Evolutionary conservation across 352 stramenopile genomes (phyloP).

Genomic region (Globisporangium polare): DNA sequence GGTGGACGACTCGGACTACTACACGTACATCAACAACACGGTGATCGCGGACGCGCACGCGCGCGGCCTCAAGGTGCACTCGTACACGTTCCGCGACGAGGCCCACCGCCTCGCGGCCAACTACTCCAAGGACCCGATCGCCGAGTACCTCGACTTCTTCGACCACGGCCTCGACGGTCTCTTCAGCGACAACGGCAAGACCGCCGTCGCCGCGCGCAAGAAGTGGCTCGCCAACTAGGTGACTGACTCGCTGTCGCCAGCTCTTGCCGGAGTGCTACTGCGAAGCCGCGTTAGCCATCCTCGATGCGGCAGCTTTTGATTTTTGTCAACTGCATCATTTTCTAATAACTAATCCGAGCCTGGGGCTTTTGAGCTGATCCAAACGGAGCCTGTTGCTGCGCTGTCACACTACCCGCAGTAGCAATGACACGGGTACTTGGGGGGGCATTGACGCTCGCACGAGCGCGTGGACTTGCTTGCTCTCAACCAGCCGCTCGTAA

Average conservation of each 20-base stretch:
- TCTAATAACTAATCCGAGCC: no score
- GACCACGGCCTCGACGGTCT: conserved; percentile 53
- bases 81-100: conserved; percentile 70
- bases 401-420: no score
- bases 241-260: neutral
- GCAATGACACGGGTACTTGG: no score
- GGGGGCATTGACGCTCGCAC: no score
- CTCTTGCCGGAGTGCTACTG: neutral
- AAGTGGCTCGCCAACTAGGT: conserved; percentile 27
- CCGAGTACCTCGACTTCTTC: conserved; percentile 70
- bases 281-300: no score
- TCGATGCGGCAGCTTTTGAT: no score
- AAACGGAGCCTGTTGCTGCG: no score
- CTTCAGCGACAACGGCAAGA: conserved; percentile 66
- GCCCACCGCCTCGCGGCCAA: conserved; percentile 52
- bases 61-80: conserved; percentile 51
- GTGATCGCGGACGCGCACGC: conserved; percentile 57
- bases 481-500: no score
- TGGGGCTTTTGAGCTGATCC: no score
- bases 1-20: conserved; percentile 59
- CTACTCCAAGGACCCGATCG: conserved; percentile 55
- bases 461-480: no score
- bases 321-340: no score
- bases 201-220: conserved; percentile 33
- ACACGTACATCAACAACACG: conserved; percentile 30